These are phyloP conservation scores for Wickerhamomyces sp. DNA, from an alignment of 1,139 yeast genomes.

Conservation along the genomic window DNA sequence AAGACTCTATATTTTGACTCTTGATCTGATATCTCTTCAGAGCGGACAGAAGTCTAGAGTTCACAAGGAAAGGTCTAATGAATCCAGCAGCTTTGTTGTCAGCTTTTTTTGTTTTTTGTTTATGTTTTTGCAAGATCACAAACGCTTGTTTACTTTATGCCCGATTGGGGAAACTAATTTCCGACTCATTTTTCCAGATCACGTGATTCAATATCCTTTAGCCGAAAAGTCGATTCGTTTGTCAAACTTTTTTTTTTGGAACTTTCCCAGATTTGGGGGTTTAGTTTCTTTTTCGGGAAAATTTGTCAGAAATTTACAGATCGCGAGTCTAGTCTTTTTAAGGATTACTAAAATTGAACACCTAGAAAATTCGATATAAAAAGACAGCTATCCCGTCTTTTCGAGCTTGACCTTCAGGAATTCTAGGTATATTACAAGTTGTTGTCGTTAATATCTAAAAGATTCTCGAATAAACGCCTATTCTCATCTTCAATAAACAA, in stretches of 20 bases:
- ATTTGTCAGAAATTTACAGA: no score
- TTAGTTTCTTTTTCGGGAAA: no score
- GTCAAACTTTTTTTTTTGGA: no score
- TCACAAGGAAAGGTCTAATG: no score
- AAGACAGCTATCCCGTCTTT: neutral
- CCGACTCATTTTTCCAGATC: neutral
- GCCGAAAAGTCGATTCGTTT: no score
- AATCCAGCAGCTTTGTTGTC: neutral
- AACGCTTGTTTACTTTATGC: constrained; percentile 4
- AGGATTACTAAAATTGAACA: neutral
- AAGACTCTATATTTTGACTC: no score
- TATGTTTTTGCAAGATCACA: neutral
- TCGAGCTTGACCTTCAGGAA: neutral
- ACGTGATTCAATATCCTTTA: neutral
- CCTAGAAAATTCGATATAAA: neutral
- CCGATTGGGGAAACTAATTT: constrained; percentile 1
- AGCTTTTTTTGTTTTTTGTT: constrained; percentile 1
- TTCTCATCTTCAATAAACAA: constrained; percentile 13
- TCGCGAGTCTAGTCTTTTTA: neutral
- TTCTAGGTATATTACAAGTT: neutral
- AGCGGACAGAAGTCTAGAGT: no score
- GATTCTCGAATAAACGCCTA: neutral
- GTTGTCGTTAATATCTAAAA: neutral
- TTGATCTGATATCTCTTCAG: no score
- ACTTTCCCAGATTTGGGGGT: no score